Percentiles rank a stretch among this genome's conserved stretches.
phyloP scores from a whole-genome alignment of 805 yeast species.

The Schwanniomyces sp. region DNA sequence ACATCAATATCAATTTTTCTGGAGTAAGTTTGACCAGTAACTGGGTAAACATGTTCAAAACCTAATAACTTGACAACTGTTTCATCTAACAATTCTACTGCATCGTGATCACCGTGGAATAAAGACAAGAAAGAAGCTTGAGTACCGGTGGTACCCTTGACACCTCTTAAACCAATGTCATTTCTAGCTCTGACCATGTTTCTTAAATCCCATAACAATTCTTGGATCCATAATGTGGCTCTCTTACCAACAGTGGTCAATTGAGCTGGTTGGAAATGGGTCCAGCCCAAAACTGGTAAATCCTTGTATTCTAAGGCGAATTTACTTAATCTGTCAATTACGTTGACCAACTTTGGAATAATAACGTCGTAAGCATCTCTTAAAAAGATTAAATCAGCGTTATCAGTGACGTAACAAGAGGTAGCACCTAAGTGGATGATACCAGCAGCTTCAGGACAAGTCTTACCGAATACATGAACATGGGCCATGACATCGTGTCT shows the following conservation, averaged over 20 bases:
- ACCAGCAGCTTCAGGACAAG: constrained; percentile 95
- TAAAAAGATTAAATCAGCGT: constrained; percentile 94
- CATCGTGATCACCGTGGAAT: constrained; percentile 96
- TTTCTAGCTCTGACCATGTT: constrained; percentile 94
- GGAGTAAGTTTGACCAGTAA: constrained; percentile 98
- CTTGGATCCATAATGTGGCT: constrained; percentile 97
- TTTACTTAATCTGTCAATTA: constrained; percentile 82
- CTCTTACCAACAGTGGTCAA: constrained; percentile 98
- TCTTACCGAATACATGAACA: constrained; percentile 90
- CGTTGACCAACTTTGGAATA: constrained; percentile 94
- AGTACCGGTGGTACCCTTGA: constrained; percentile 98
- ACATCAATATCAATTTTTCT: constrained; percentile 97
- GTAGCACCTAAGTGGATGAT: constrained; percentile 98
- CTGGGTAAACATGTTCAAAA: constrained; percentile 93
- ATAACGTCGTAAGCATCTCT: constrained; percentile 93
- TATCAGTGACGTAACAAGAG: constrained; percentile 95
- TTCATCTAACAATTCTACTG: constrained; percentile 89
- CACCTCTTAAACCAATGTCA: constrained; percentile 95
- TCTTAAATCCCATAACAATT: constrained; percentile 95
- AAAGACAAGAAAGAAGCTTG: constrained; percentile 94
- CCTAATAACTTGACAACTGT: constrained; percentile 92
- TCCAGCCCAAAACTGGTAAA: constrained; percentile 97
- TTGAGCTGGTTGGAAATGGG: constrained; percentile 99
- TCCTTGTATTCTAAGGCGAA: constrained; percentile 93
- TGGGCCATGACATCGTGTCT: constrained; percentile 99